Percentiles rank a stretch among this genome's conserved stretches.
Evolutionary conservation across 352 stramenopile species (phyloP).

Genomic region (Pythium volutum): DNA sequence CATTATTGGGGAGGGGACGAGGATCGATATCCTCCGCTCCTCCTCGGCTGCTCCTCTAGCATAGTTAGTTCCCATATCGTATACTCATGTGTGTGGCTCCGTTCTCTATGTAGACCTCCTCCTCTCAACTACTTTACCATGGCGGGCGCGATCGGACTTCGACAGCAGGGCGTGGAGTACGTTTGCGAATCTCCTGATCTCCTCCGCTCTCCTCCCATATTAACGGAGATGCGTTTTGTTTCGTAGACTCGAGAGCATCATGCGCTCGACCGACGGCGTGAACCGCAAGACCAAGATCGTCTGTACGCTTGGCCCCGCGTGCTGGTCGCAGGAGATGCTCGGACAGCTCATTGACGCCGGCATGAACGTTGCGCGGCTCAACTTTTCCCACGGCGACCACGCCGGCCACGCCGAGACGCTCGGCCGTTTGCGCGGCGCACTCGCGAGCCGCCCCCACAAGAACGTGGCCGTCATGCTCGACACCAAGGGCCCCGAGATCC

Average conservation of each 20-base stretch:
- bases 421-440: slow-evolving; percentile 54
- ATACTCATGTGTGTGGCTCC: not conserved
- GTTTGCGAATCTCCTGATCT: slow-evolving; percentile 5
- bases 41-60: not conserved
- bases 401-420: slow-evolving; percentile 77
- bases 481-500: slow-evolving; percentile 96
- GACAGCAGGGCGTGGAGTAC: slow-evolving; percentile 41
- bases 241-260: slow-evolving; percentile 53
- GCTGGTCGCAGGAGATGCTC: slow-evolving; percentile 93
- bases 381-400: slow-evolving; percentile 98
- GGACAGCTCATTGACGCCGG: slow-evolving; percentile 86
- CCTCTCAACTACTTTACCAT: slow-evolving; percentile 18
- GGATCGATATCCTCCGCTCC: not conserved
- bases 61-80: not conserved
- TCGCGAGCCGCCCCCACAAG: slow-evolving; percentile 66
- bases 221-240: not conserved
- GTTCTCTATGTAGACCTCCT: slow-evolving; percentile 3
- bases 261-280: slow-evolving; percentile 39
- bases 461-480: slow-evolving; percentile 94
- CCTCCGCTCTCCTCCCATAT: not conserved
- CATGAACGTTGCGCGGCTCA: slow-evolving; percentile 98
- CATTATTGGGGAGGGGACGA: not conserved
- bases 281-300: slow-evolving; percentile 91
- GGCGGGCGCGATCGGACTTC: slow-evolving; percentile 47
- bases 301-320: slow-evolving; percentile 87